Evolutionary conservation across 2,329 filamentous ascomycete species (phyloP).

Genomic region (Diplocarpon rosae): DNA sequence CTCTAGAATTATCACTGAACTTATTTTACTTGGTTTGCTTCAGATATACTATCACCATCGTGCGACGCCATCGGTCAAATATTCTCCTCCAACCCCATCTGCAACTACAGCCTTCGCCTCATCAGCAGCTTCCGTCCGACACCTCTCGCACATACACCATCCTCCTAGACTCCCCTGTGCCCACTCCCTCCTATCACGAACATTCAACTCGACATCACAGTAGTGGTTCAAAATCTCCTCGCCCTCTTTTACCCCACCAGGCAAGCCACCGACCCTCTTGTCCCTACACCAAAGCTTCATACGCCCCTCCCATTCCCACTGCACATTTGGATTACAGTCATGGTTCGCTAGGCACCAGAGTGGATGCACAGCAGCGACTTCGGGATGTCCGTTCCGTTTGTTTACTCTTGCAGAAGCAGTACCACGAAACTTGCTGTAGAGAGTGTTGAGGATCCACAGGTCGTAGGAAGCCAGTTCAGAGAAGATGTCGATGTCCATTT

Average conservation of each 20-base stretch:
- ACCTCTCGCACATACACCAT: slow-evolving; percentile 76
- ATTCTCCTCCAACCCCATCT: neutral
- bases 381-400: slow-evolving; percentile 66
- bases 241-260: slow-evolving; percentile 58
- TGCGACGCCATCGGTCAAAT: neutral
- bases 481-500: slow-evolving; percentile 75
- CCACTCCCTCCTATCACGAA: slow-evolving; percentile 79
- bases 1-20: neutral
- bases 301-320: slow-evolving; percentile 81
- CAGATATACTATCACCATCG: neutral
- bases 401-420: slow-evolving; percentile 81
- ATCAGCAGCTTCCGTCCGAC: slow-evolving; percentile 55
- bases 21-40: neutral
- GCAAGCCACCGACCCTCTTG: slow-evolving; percentile 40
- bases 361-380: slow-evolving; percentile 87
- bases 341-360: slow-evolving; percentile 97
- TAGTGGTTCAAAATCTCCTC: slow-evolving; percentile 92
- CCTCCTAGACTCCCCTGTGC: slow-evolving; percentile 79
- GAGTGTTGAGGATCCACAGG: slow-evolving; percentile 78
- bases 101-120: slow-evolving; percentile 8
- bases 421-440: slow-evolving; percentile 87
- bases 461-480: slow-evolving; percentile 48
- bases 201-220: slow-evolving; percentile 71
- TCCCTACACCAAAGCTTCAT: slow-evolving; percentile 60
- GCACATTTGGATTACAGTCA: slow-evolving; percentile 88